A percentile compares a stretch with the other conserved stretches of the same genome.
Conservation (phyloP, 257 asterid species). For the Solanum chmielewskii region DNA sequence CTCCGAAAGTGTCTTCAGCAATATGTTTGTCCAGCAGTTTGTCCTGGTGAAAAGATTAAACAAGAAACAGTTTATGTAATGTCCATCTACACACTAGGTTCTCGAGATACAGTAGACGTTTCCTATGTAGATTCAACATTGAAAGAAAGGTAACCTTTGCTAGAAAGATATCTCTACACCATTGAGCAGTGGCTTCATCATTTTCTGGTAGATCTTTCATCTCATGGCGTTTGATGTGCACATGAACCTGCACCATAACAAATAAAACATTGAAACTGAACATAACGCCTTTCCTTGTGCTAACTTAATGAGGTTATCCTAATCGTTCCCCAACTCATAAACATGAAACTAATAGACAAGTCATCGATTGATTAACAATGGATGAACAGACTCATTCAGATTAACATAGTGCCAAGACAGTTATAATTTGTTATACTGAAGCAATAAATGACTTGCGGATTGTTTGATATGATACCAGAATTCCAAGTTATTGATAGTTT, state of each 20-base stretch:
- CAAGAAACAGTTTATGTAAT: neutral
- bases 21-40: constrained; percentile 64
- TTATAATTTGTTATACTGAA: neutral
- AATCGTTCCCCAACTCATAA: neutral
- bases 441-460: neutral
- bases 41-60: constrained; percentile 36
- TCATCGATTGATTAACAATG: neutral
- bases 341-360: neutral
- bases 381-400: neutral
- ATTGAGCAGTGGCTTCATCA: constrained; percentile 71
- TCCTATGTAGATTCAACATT: neutral
- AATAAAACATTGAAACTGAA: neutral
- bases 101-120: neutral
- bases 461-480: neutral
- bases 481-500: neutral
- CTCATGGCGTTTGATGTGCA: constrained; percentile 66
- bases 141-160: constrained; percentile 44
- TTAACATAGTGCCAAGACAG: neutral
- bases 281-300: neutral
- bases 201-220: constrained; percentile 81
- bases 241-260: constrained; percentile 53
- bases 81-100: neutral
- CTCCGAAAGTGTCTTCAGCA: constrained; percentile 57
- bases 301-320: neutral
- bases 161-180: constrained; percentile 74